Base-by-base conservation (phyloP, 2,329 filamentous ascomycete genomes). In the Verticillium nubilum region DNA sequence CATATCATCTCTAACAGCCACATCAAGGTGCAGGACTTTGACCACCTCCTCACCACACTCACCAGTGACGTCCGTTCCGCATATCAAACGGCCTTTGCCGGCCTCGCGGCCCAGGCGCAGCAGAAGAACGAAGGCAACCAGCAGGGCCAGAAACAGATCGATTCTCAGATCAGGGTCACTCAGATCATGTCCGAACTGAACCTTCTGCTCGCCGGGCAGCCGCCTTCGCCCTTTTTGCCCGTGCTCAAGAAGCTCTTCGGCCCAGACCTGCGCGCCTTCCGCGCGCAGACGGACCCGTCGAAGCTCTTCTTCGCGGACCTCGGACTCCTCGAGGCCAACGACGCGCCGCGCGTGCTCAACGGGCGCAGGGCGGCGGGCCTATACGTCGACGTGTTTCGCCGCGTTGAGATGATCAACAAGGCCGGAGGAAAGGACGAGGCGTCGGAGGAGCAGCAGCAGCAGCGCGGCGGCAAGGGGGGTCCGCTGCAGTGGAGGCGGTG, bases 231-330 rank as follows among this genome's bases (percentile, higher is more conserved):
- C 1, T 83, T 86, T 65, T 70, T 80, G 27, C 69, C 76, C 17
- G 83, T 90, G 35, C 79, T 92, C n/a, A 83, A 86, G 63, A 85
- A 83, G 58, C 80, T 88, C 60, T 86, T 94, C 61, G 78, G 79
- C 31, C 76, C 78, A 28, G 82, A 86, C 53, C 73, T 92, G 28
- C 78, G 77, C 0, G 77, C 79, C 23, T 81, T 93, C 58, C 79
- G 83, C 47, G 76, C 77, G 5, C 78, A 82, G 58, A 80, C 87
- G 12, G 86, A 95, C 64, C 81, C 85, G 28, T 83, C 87, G 10
- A 81, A 81, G 61, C 78, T 96, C 55, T 90, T 90, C 74, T 89
- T 92, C 72, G 84, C 85, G 55, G 85, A 95, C 69, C 91, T 87
- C 59, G 80, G 79, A 55, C 83, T 90, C 69, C 78, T 95, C 12